Base-by-base conservation (phyloP, 1,284 basidiomycete genomes). In the Fistulina hepatica region DNA sequence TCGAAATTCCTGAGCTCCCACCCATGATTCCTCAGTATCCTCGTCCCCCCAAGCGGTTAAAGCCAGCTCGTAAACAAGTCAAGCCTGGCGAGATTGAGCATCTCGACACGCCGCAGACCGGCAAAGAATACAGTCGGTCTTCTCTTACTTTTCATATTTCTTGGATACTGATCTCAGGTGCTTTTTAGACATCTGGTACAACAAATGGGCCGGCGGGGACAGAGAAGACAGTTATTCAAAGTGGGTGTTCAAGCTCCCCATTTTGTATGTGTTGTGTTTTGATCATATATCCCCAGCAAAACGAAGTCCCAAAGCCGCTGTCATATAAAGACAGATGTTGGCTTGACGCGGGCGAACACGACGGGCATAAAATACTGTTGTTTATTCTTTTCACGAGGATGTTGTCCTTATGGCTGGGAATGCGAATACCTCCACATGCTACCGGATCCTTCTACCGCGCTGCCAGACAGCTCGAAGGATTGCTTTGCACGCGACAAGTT, bases 401-500 rank as follows among this genome's bases (percentile, higher is more conserved):
- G 91, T 59, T 98, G 95, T 63, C 93, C 95, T 1, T 91, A 95
- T 48, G 95, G 93, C 26, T 86, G 88, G 71, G 92, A 98, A 56
- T 99, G 94, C 69, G 86, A 91, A 49, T 98, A 86, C 61, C 74
- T 89, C 2, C 94, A 99, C 61, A 73, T 75, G 27, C 71, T 97
- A 17, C 92, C 91, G 0, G 75, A 88, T 41, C 73, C 80, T 0
- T 55, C 65, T 37, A 64, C 68, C 41, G 68, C 76, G 17, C 65
- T 93, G 6, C 86, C 90, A 0, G 93, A 97, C 59, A 81, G 83
- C 33, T 91, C 91, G 4, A 85, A 92, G 55, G 94, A 99, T 59
- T 92, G 91, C 57, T 99, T 99, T 55, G 92, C 91, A 1, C 71
- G 94, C 39, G 92, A 97, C 65, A 97, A 97, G 64, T 95, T 97